phyloP scores from a whole-genome alignment of 352 stramenopile genomes.

The Globisporangium irregulare region DNA sequence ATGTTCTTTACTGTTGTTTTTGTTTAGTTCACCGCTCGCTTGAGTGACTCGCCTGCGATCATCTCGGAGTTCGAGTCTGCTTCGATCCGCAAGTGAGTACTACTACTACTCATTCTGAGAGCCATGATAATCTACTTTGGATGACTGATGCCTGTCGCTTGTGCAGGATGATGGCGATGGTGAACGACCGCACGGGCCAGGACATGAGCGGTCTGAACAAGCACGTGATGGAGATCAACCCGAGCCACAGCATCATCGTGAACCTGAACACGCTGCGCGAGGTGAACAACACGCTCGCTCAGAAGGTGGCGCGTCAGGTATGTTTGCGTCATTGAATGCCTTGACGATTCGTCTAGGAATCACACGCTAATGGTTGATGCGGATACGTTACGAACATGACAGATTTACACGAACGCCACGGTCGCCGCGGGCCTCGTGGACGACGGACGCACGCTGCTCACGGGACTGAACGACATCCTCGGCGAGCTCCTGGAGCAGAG shows the following conservation, averaged over 20 bases:
- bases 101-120: not conserved
- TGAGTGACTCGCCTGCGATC: slow-evolving; percentile 97
- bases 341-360: not conserved
- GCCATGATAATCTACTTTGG: not conserved
- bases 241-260: slow-evolving; percentile 95
- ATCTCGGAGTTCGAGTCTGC: slow-evolving; percentile 98
- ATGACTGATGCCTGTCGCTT: not conserved
- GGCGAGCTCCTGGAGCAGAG: slow-evolving; percentile 77
- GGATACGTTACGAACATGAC: slow-evolving; percentile 37
- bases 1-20: not conserved
- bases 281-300: slow-evolving; percentile 77
- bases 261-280: slow-evolving; percentile 89
- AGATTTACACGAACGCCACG: slow-evolving; percentile 98
- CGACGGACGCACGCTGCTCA: slow-evolving; percentile 96
- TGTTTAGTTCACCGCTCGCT: slow-evolving; percentile 75
- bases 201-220: slow-evolving; percentile 64
- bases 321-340: slow-evolving; percentile 1
- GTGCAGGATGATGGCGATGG: slow-evolving; percentile 97
- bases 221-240: slow-evolving; percentile 99
- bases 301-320: slow-evolving; percentile 83
- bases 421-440: slow-evolving; percentile 98
- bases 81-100: slow-evolving; percentile 89
- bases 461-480: slow-evolving; percentile 95
- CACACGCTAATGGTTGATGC: slow-evolving; percentile 5
- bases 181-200: slow-evolving; percentile 85